Conservation (phyloP, 129 eudicot species). For the Pulicaria dysenterica region DNA sequence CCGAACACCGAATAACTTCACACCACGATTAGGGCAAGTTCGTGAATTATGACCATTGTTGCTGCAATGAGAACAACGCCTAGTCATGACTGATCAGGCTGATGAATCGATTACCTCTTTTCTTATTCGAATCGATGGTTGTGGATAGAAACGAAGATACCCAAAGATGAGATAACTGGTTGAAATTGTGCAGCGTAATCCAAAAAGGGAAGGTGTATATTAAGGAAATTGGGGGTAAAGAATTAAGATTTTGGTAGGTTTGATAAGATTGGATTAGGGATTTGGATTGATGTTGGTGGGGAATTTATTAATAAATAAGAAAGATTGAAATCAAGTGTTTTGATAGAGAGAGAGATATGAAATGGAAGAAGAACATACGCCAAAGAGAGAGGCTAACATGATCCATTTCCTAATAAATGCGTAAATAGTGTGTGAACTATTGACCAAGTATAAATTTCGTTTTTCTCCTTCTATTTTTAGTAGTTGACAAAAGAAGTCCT, state of each 20-base stretch:
- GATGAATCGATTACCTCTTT: slow-evolving; percentile 9
- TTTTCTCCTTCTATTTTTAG: not conserved
- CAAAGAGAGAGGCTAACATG: slow-evolving; percentile 25
- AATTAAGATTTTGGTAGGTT: slow-evolving; percentile 8
- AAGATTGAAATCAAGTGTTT: slow-evolving; percentile 25
- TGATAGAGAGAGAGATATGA: slow-evolving; percentile 15
- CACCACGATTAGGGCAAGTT: slow-evolving; percentile 93
- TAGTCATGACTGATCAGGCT: slow-evolving; percentile 50
- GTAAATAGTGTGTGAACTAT: slow-evolving; percentile 21
- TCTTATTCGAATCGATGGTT: slow-evolving; percentile 21
- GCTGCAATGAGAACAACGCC: slow-evolving; percentile 96
- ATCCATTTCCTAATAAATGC: slow-evolving; percentile 32
- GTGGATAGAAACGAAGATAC: slow-evolving; percentile 9
- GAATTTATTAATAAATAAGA: slow-evolving; percentile 2
- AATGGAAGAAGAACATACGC: slow-evolving; percentile 22
- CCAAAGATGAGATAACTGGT: not conserved
- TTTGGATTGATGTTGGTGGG: slow-evolving; percentile 36
- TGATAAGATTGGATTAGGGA: slow-evolving; percentile 31
- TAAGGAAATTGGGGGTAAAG: not conserved
- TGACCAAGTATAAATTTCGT: slow-evolving; percentile 26
- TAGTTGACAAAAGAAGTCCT: slow-evolving; percentile 17
- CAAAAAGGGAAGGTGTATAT: not conserved
- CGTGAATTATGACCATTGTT: slow-evolving; percentile 94
- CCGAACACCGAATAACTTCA: slow-evolving; percentile 93
- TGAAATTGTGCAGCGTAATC: slow-evolving; percentile 8